Evolutionary conservation across 2,329 filamentous ascomycete species (phyloP).

Genomic region (Triangularia verruculosa): DNA sequence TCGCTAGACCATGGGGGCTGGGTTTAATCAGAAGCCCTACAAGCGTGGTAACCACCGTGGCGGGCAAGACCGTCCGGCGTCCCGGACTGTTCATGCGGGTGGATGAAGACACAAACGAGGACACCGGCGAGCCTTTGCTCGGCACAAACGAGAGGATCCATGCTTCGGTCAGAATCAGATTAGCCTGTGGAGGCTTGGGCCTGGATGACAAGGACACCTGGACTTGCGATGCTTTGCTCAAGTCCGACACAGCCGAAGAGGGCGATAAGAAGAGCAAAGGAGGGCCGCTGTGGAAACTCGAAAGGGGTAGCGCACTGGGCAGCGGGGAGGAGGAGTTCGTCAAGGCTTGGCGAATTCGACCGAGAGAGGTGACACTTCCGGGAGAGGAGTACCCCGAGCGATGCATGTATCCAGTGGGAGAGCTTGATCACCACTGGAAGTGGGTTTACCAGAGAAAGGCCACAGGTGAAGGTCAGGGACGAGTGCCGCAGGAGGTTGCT

Average conservation of each 20-base stretch:
- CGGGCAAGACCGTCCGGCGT: slow-evolving; percentile 31
- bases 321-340: slow-evolving; percentile 10
- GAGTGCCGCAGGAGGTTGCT: slow-evolving; percentile 26
- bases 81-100: slow-evolving; percentile 38
- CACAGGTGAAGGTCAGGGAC: slow-evolving; percentile 15
- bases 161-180: slow-evolving; percentile 30
- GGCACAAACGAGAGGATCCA: slow-evolving; percentile 40
- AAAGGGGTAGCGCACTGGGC: slow-evolving; percentile 14
- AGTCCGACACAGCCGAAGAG: slow-evolving; percentile 8
- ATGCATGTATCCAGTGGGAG: slow-evolving; percentile 27
- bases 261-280: slow-evolving; percentile 9
- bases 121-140: slow-evolving; percentile 35
- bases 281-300: slow-evolving; percentile 29
- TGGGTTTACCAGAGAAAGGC: slow-evolving; percentile 30
- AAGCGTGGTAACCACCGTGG: slow-evolving; percentile 27
- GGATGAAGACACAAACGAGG: slow-evolving; percentile 38
- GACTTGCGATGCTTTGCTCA: slow-evolving; percentile 30
- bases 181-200: slow-evolving; percentile 31
- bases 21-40: slow-evolving; percentile 32
- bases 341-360: slow-evolving; percentile 4
- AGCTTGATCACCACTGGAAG: slow-evolving; percentile 30
- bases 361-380: slow-evolving; percentile 17
- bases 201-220: slow-evolving; percentile 36
- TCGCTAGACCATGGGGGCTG: slow-evolving; percentile 32
- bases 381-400: slow-evolving; percentile 22